phyloP scores from a whole-genome alignment of 768 basidiomycete species.

The Arthromyces matolae region DNA sequence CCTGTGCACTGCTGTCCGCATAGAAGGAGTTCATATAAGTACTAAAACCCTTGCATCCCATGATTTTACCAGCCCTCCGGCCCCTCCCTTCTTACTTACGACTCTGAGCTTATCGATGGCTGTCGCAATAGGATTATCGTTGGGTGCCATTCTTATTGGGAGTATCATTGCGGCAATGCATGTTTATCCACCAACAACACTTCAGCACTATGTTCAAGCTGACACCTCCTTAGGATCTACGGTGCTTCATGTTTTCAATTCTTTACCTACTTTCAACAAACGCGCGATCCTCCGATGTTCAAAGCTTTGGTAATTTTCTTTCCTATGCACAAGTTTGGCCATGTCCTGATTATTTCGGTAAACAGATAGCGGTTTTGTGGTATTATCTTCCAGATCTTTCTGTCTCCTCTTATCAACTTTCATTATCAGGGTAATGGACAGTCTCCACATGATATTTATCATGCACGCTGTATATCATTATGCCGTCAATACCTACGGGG shows the following conservation, averaged over 20 bases:
- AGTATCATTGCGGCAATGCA: too few species aligned
- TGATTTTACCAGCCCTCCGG: too few species aligned
- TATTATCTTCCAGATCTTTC: neutral
- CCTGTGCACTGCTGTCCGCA: too few species aligned
- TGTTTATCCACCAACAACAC: too few species aligned
- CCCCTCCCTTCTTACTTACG: too few species aligned
- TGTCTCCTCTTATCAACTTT: too few species aligned
- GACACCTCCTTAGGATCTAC: neutral
- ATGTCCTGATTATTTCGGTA: neutral
- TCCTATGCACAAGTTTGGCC: neutral
- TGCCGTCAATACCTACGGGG: neutral
- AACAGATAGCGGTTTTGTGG: neutral
- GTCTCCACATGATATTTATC: neutral
- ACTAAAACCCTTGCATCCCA: too few species aligned
- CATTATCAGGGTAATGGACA: neutral
- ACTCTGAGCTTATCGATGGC: too few species aligned
- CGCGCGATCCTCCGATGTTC: neutral
- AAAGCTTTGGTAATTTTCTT: neutral
- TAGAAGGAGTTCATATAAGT: too few species aligned
- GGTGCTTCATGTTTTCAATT: neutral
- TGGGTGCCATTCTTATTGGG: too few species aligned
- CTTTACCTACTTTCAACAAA: neutral
- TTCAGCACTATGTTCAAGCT: too few species aligned
- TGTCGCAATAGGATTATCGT: too few species aligned
- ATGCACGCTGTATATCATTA: neutral